Percentiles rank a stretch among this genome's conserved stretches.
Evolutionary conservation across 352 stramenopile genomes (phyloP).

Genomic region (Pythium monospermum): DNA sequence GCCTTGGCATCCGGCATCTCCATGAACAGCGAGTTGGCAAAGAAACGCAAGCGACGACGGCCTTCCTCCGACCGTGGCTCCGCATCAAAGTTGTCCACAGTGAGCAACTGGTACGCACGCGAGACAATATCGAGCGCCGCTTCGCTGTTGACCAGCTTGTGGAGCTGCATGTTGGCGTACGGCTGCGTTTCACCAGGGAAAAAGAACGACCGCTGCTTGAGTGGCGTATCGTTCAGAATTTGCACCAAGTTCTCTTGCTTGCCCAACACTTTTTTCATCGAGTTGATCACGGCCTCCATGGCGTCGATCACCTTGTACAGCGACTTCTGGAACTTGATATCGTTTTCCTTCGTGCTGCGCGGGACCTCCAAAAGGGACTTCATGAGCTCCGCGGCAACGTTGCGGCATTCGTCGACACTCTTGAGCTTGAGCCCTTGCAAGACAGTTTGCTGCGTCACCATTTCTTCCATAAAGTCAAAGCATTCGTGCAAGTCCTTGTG

Average conservation of each 20-base stretch:
- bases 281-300: constrained; percentile 67
- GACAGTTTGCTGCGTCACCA: constrained; percentile 56
- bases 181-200: constrained; percentile 75
- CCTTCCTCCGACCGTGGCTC: constrained; percentile 78
- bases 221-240: constrained; percentile 72
- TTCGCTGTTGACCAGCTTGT: constrained; percentile 71
- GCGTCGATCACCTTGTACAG: constrained; percentile 82
- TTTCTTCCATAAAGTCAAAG: constrained; percentile 85
- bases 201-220: constrained; percentile 86
- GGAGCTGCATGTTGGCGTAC: constrained; percentile 75
- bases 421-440: constrained; percentile 78
- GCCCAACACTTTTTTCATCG: constrained; percentile 71
- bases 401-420: constrained; percentile 62
- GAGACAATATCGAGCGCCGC: constrained; percentile 77
- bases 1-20: constrained; percentile 83
- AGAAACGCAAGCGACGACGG: constrained; percentile 78
- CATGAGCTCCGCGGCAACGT: constrained; percentile 67
- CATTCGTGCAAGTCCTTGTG: constrained; percentile 76
- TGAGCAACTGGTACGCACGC: constrained; percentile 76
- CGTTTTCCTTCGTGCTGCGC: constrained; percentile 60
- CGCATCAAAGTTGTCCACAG: constrained; percentile 83
- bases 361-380: constrained; percentile 78
- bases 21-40: constrained; percentile 86
- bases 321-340: constrained; percentile 81
- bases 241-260: constrained; percentile 83